Evolutionary conservation across 805 yeast genomes (phyloP).

Genomic region (Lipomyces orientalis): DNA sequence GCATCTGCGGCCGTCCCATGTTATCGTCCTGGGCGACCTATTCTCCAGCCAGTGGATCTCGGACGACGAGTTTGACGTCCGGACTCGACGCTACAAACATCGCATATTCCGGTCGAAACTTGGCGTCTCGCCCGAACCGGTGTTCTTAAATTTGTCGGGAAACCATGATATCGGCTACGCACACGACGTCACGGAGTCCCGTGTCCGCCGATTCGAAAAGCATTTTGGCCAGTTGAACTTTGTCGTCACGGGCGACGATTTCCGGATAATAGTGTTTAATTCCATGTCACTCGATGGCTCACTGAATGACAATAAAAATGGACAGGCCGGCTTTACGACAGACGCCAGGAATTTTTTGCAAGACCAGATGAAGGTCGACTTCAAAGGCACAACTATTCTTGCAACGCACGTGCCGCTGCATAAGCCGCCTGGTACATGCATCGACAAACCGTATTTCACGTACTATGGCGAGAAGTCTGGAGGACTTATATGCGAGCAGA

Average conservation of each 20-base stretch:
- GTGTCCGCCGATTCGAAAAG: constrained; percentile 75
- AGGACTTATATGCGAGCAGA: constrained; percentile 72
- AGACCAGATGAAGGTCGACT: constrained; percentile 53
- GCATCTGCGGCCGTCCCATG: constrained; percentile 74
- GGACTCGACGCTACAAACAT: constrained; percentile 65
- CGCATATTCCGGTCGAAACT: constrained; percentile 43
- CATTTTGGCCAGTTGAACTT: constrained; percentile 86
- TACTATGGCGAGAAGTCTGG: constrained; percentile 62
- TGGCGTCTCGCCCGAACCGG: constrained; percentile 12
- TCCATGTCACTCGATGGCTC: constrained; percentile 90
- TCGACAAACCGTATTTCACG: constrained; percentile 79
- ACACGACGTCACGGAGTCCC: constrained; percentile 93
- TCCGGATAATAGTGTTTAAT: constrained; percentile 88
- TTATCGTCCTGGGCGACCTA: constrained; percentile 90
- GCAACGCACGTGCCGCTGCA: constrained; percentile 89
- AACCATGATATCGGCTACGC: constrained; percentile 96
- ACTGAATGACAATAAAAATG: constrained; percentile 61
- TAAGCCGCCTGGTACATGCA: constrained; percentile 80
- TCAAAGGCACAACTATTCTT: constrained; percentile 76
- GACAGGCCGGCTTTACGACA: constrained; percentile 57
- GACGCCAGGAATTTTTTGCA: constrained; percentile 78
- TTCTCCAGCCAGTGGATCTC: constrained; percentile 94
- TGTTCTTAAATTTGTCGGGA: constrained; percentile 82
- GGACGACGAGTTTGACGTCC: constrained; percentile 80
- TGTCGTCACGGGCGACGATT: constrained; percentile 73